Base-by-base conservation (phyloP, 2,329 filamentous ascomycete species). In the Nothomitra cinnamomea region DNA sequence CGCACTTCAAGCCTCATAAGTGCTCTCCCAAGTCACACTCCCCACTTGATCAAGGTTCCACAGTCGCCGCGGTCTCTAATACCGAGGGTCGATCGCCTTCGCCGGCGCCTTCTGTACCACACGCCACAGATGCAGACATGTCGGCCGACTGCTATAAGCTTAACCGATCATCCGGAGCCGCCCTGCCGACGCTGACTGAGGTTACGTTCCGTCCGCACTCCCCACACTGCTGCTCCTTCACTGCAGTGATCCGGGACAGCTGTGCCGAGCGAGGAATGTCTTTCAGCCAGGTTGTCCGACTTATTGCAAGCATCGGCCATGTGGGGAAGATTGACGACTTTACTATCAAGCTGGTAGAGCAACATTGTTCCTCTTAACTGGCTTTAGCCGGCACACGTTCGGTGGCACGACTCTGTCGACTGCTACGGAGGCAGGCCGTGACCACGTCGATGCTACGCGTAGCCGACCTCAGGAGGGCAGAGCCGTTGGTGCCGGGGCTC, bases 331-430 rank as follows among this genome's bases (percentile, higher is more conserved):
- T 58, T 54, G 41, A 57, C 41, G 41, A 45, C 41, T 45, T 45
- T 22, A 45, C 41, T 4, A 45, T 45, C 41, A 45, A 45, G 41
- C 41, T 22, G n/a, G 42, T 56, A 40, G 35, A 56, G 51, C 35
- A 57, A 55, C 22, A 56, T 48, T 57, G 45, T 59, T 48, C 57
- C 55, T 59, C 47, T 54, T 60, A 36, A 60, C 45, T 58, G 55
- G 55, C 50, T 58, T 57, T 22, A 59, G 55, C 53, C 53, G 43
- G 54, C 38, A 54, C 51, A 54, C 28, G 17, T 53, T 36, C 21
- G 15, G 40, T 35, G 19, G 22, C 45, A 24, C 15, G 47, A 42
- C 40, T 47, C 3, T 54, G 32, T 49, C 25, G 45, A 53, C 43
- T 56, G 50, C 36, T 19, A 36, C 35, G 25, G 51, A 57, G 56